These are phyloP conservation scores for Apophysomyces ossiformis DNA, from an alignment of 371 early-diverging fungal species.

Conservation along the genomic window DNA sequence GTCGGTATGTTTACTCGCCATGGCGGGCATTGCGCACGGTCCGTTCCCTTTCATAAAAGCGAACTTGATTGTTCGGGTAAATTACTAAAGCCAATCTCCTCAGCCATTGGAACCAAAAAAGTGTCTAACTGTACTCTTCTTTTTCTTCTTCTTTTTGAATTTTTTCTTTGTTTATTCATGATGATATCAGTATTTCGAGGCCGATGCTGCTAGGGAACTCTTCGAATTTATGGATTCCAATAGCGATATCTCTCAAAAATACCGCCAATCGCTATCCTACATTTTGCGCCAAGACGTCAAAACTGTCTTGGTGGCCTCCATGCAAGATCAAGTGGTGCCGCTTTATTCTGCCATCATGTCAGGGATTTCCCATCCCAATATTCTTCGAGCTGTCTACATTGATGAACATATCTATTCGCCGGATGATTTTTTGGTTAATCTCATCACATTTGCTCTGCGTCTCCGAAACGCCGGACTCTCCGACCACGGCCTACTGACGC, in stretches of 20 bases:
- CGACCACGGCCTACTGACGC: conserved; percentile 84
- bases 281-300: conserved; percentile 72
- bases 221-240: conserved; percentile 89
- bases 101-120: neutral
- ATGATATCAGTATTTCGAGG: conserved; percentile 74
- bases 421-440: conserved; percentile 84
- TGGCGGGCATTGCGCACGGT: conserved; percentile 93
- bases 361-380: conserved; percentile 82
- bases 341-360: conserved; percentile 89
- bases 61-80: conserved; percentile 73
- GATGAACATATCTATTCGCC: conserved; percentile 71
- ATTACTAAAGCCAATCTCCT: neutral
- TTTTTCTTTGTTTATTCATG: too few relatives aligned
- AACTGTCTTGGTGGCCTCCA: conserved; percentile 67
- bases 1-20: conserved; percentile 78
- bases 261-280: conserved; percentile 68
- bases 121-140: neutral
- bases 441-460: conserved; percentile 82
- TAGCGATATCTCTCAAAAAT: conserved; percentile 64
- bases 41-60: conserved; percentile 85
- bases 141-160: too few relatives aligned
- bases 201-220: conserved; percentile 89
- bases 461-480: conserved; percentile 83
- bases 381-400: conserved; percentile 88
- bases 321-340: conserved; percentile 96